phyloP scores from a whole-genome alignment of 2,329 filamentous ascomycete genomes.

The Trichoderma koningiopsis region DNA sequence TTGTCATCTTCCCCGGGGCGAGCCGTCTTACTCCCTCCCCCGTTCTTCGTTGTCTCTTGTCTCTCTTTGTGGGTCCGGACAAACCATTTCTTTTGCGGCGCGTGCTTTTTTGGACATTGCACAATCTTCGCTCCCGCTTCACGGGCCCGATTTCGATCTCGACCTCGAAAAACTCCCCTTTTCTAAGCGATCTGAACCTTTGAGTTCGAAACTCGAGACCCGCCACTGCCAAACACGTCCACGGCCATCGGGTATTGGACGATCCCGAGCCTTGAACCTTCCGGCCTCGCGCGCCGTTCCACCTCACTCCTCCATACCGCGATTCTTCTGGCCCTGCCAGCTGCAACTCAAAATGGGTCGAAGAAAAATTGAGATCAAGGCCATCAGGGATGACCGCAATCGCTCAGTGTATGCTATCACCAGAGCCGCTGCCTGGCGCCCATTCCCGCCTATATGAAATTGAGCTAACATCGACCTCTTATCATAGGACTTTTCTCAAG shows the following conservation, averaged over 20 bases:
- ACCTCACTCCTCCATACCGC: constrained; percentile 29
- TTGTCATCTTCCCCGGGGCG: background rate
- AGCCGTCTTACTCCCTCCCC: constrained; percentile 5
- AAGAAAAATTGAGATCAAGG: constrained; percentile 99
- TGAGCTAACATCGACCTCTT: constrained; percentile 30
- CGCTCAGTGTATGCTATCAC: constrained; percentile 82
- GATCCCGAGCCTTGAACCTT: background rate
- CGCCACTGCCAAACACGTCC: background rate
- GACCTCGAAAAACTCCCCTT: background rate
- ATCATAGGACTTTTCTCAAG: constrained; percentile 89
- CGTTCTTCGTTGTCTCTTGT: background rate
- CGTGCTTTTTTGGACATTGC: constrained; percentile 21
- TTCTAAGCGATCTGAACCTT: background rate
- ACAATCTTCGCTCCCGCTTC: constrained; percentile 15
- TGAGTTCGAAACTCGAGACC: background rate
- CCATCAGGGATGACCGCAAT: constrained; percentile 97
- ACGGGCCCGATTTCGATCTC: constrained; percentile 13
- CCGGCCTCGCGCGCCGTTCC: constrained; percentile 14
- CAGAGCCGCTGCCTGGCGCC: constrained; percentile 1
- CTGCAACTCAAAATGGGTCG: constrained; percentile 70
- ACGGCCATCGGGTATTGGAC: background rate
- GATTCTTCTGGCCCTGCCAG: constrained; percentile 24
- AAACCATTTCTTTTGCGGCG: constrained; percentile 23
- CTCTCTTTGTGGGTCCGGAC: constrained; percentile 25
- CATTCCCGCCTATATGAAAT: constrained; percentile 13